phyloP scores from a whole-genome alignment of 1,284 basidiomycete species.

The Sanghuangporus weigelae region DNA sequence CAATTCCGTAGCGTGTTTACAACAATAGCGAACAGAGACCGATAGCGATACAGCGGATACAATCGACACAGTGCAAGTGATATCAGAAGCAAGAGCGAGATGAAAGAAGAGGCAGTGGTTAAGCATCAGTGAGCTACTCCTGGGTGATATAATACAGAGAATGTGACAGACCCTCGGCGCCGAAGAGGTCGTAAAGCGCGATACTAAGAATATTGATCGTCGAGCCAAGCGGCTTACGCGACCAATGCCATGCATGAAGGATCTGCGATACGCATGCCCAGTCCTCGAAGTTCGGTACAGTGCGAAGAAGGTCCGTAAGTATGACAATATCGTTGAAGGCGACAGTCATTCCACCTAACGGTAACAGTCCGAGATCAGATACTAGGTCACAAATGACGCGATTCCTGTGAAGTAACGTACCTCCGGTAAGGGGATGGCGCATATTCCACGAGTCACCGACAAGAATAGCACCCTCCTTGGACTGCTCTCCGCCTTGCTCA shows the following conservation, averaged over 20 bases:
- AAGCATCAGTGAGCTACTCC: constrained; percentile 7
- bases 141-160: constrained; percentile 16
- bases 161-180: constrained; percentile 72
- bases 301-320: constrained; percentile 57
- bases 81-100: neutral
- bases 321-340: constrained; percentile 82
- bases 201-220: constrained; percentile 90
- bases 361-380: neutral
- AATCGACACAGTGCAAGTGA: neutral
- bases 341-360: constrained; percentile 82
- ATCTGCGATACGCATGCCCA: constrained; percentile 58
- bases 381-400: neutral
- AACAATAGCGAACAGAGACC: constrained; percentile 14
- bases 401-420: constrained; percentile 20
- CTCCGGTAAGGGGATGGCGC: constrained; percentile 97
- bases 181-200: constrained; percentile 88
- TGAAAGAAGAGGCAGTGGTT: neutral
- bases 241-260: constrained; percentile 79
- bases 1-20: neutral
- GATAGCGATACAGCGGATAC: constrained; percentile 8
- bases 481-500: constrained; percentile 60
- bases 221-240: constrained; percentile 72
- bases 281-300: constrained; percentile 46
- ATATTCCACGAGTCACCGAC: constrained; percentile 99
- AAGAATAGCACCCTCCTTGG: constrained; percentile 76